phyloP scores from a whole-genome alignment of 179 eudicot genomes.

The Sideroxylon spinosum region DNA sequence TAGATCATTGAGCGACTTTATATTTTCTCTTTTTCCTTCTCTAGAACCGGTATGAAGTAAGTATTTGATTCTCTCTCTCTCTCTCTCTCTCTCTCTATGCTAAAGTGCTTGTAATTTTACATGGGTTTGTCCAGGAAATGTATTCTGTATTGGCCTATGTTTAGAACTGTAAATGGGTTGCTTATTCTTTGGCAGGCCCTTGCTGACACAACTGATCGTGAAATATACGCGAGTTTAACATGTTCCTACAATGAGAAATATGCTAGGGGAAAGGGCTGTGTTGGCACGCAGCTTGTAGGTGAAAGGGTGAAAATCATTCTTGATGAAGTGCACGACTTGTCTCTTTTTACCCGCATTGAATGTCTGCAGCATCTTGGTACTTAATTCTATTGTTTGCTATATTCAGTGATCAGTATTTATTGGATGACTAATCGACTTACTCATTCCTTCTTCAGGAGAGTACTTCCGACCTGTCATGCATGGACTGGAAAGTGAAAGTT shows the following conservation, averaged over 20 bases:
- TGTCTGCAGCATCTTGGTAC: slow-evolving; percentile 90
- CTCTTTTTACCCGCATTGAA: slow-evolving; percentile 63
- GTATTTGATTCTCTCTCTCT: neutral
- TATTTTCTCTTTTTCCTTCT: neutral
- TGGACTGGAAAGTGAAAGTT: slow-evolving; percentile 64
- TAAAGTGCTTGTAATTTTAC: neutral
- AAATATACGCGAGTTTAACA: slow-evolving; percentile 74
- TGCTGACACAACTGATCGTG: slow-evolving; percentile 73
- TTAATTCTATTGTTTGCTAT: neutral
- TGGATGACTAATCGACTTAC: slow-evolving; percentile 8
- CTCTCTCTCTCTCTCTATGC: neutral
- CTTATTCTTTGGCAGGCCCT: slow-evolving; percentile 57
- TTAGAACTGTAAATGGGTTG: neutral
- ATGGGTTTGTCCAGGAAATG: neutral
- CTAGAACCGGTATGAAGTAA: neutral
- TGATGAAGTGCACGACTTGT: slow-evolving; percentile 65
- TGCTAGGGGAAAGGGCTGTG: slow-evolving; percentile 72
- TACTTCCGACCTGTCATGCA: slow-evolving; percentile 72
- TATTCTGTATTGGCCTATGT: neutral
- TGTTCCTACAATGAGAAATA: slow-evolving; percentile 61
- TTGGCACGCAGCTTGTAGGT: slow-evolving; percentile 87
- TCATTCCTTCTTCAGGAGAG: slow-evolving; percentile 50
- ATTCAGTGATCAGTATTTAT: slow-evolving; percentile 12
- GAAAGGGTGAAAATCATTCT: slow-evolving; percentile 90
- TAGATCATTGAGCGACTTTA: too few species aligned